These are phyloP conservation scores for Pleurozium schreberi DNA, from an alignment of 225 moss, liverwort and hornwort species.

Conservation along the genomic window DNA sequence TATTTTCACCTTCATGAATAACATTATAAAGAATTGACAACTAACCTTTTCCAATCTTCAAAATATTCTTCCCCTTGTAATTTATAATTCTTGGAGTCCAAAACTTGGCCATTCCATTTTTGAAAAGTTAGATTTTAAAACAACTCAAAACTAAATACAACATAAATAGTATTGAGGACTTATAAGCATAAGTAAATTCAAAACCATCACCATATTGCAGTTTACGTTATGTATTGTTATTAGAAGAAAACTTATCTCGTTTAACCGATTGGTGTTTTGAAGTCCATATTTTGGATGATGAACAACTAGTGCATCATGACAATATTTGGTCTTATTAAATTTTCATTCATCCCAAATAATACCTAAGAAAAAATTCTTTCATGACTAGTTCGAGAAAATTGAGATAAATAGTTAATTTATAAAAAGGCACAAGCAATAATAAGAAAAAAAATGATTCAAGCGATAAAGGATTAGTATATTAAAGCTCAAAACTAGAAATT, in stretches of 20 bases:
- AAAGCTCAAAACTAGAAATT: no score
- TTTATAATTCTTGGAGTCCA: not conserved
- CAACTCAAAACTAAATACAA: not conserved
- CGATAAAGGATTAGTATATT: no score
- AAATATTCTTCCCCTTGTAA: not conserved
- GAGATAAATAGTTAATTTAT: not conserved
- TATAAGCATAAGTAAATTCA: not conserved
- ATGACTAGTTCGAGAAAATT: not conserved
- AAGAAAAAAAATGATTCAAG: no score
- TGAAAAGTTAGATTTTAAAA: not conserved
- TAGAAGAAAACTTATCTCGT: not conserved
- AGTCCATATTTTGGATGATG: not conserved
- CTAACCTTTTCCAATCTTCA: not conserved
- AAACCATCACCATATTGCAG: not conserved
- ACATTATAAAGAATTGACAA: no score
- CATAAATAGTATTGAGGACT: not conserved
- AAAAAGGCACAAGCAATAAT: not conserved
- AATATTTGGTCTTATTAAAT: not conserved
- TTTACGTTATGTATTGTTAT: not conserved
- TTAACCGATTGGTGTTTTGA: not conserved
- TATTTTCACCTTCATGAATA: no score
- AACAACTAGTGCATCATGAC: rapidly evolving
- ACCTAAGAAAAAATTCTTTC: not conserved
- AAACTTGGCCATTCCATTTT: not conserved
- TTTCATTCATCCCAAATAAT: not conserved